phyloP scores from a whole-genome alignment of 192 early-diverging fungal species.

The Geranomyces michiganensis region DNA sequence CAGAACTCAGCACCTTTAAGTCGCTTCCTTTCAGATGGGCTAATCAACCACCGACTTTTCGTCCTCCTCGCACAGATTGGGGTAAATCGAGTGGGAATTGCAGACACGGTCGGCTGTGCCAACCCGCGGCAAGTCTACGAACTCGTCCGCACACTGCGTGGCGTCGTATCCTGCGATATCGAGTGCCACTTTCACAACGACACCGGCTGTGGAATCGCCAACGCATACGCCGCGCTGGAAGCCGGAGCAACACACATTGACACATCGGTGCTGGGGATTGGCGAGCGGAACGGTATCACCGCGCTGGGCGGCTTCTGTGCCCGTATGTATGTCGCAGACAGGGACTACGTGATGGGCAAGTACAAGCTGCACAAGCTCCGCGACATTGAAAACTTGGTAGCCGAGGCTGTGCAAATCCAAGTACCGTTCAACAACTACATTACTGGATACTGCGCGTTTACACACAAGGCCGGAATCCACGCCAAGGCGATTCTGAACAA shows the following conservation, averaged over 20 bases:
- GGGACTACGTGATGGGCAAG: constrained; percentile 89
- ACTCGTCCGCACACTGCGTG: constrained; percentile 91
- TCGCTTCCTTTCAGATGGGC: no score
- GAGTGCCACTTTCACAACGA: constrained; percentile 99
- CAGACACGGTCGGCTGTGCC: constrained; percentile 98
- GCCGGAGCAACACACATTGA: constrained; percentile 98
- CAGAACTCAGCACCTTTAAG: neutral
- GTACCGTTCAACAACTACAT: constrained; percentile 99
- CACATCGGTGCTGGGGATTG: constrained; percentile 96
- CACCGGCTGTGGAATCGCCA: constrained; percentile 98
- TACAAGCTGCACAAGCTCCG: constrained; percentile 92
- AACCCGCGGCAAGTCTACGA: constrained; percentile 98
- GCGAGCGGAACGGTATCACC: constrained; percentile 98
- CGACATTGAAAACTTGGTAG: constrained; percentile 95
- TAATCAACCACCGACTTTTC: neutral
- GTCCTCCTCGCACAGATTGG: constrained; percentile 62
- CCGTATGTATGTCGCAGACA: constrained; percentile 93
- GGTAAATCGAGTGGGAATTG: constrained; percentile 97
- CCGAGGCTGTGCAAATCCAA: constrained; percentile 89
- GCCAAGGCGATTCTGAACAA: constrained; percentile 99
- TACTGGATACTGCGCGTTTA: constrained; percentile 98
- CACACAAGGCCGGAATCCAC: constrained; percentile 99
- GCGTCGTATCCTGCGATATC: constrained; percentile 96
- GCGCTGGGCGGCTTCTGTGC: constrained; percentile 92
- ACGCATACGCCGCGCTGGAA: constrained; percentile 95